Conservation (phyloP, 2,329 filamentous ascomycete genomes). For the Fusarium paranaense region DNA sequence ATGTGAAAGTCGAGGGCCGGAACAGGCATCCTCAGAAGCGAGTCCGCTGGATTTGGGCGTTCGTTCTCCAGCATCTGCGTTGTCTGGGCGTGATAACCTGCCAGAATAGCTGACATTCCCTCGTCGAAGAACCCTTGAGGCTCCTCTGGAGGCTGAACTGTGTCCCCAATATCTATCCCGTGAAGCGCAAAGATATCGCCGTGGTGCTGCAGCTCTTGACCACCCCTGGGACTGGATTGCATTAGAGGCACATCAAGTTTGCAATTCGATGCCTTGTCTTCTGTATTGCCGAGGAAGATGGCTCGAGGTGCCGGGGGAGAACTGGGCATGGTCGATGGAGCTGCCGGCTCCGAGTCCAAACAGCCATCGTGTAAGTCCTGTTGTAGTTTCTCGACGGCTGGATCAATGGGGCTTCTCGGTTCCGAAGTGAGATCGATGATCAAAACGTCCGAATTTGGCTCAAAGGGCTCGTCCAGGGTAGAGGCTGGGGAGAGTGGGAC, state of each 20-base stretch:
- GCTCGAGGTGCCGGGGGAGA: slow-evolving; percentile 17
- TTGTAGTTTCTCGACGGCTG: slow-evolving; percentile 10
- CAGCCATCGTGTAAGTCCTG: slow-evolving; percentile 5
- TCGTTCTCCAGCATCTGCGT: slow-evolving; percentile 45
- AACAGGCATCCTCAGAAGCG: slow-evolving; percentile 44
- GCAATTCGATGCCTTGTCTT: slow-evolving; percentile 6
- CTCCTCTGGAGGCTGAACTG: neutral
- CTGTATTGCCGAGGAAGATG: neutral
- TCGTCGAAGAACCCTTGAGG: slow-evolving; percentile 38
- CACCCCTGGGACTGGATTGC: slow-evolving; percentile 22
- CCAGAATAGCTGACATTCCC: slow-evolving; percentile 37
- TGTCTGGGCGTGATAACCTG: slow-evolving; percentile 17
- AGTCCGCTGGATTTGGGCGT: slow-evolving; percentile 39
- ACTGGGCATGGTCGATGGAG: slow-evolving; percentile 18
- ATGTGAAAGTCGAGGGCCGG: slow-evolving; percentile 45
- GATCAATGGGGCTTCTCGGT: slow-evolving; percentile 41
- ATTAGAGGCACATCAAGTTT: slow-evolving; percentile 42
- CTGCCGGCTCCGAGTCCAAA: slow-evolving; percentile 37
- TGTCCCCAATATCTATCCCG: neutral
- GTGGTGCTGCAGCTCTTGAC: neutral
- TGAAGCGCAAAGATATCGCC: neutral
- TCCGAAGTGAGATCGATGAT: slow-evolving; percentile 48
- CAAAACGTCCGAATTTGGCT: slow-evolving; percentile 32
- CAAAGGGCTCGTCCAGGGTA: slow-evolving; percentile 25
- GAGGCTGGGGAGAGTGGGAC: slow-evolving; percentile 46